Conservation (phyloP, 345 rosid genomes). For the Ricinus communis region DNA sequence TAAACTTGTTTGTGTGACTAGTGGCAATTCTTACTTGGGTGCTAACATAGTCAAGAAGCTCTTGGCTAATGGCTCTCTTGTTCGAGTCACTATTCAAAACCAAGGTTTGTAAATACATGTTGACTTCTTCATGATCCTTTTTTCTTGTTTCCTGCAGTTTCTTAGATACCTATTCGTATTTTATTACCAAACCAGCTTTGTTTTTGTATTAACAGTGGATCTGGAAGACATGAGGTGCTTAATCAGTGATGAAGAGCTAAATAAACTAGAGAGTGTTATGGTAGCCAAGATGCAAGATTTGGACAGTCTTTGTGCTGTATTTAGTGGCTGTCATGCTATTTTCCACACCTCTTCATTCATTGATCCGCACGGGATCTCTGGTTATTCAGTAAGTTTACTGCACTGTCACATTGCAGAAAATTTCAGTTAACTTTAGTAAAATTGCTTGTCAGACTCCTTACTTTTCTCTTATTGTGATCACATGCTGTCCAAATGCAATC, state of each 20-base stretch:
- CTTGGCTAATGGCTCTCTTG: constrained; percentile 35
- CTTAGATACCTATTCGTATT: background rate
- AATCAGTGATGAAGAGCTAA: constrained; percentile 27
- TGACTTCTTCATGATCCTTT: background rate
- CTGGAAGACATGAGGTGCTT: constrained; percentile 26
- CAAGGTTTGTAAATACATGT: constrained; percentile 19
- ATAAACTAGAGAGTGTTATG: constrained; percentile 33
- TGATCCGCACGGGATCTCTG: constrained; percentile 45
- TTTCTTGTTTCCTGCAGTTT: background rate
- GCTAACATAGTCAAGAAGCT: constrained; percentile 34
- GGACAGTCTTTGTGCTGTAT: constrained; percentile 36
- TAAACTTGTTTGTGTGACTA: constrained; percentile 41
- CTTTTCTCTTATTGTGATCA: too few relatives aligned
- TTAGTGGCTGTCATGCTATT: constrained; percentile 44
- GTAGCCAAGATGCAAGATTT: constrained; percentile 33
- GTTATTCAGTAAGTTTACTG: constrained; percentile 33
- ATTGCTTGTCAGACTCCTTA: too few relatives aligned
- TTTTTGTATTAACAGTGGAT: constrained; percentile 21
- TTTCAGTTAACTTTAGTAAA: too few relatives aligned
- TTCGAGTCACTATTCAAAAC: constrained; percentile 39
- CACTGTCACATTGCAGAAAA: background rate
- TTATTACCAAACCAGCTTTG: background rate
- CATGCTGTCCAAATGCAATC: background rate
- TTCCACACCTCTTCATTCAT: constrained; percentile 45
- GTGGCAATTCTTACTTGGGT: constrained; percentile 42